Evolutionary conservation across 2,329 filamentous ascomycete genomes (phyloP).

Genomic region (Kalaharituber pfeilii): DNA sequence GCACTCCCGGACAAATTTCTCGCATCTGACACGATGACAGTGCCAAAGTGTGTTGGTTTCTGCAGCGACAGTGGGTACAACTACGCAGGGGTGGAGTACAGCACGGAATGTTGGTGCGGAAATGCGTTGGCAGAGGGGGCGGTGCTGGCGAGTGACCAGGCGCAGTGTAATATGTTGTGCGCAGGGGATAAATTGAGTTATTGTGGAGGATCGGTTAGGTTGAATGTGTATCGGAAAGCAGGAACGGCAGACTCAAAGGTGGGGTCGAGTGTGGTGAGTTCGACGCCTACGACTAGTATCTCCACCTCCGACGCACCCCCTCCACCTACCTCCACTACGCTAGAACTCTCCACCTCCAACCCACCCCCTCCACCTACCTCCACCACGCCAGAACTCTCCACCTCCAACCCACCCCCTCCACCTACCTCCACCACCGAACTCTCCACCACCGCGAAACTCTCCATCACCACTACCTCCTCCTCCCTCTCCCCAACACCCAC

Average conservation of each 20-base stretch:
- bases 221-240: constrained; percentile 14
- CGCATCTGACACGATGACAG: no score
- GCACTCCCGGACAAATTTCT: no score
- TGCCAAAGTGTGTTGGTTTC: constrained; percentile 9
- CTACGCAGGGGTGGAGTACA: constrained; percentile 16
- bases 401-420: neutral
- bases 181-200: constrained; percentile 11
- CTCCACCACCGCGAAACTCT: constrained; percentile 3
- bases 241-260: no score
- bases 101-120: constrained; percentile 10
- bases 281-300: no score
- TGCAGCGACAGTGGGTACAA: constrained; percentile 20
- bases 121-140: constrained; percentile 20
- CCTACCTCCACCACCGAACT: neutral
- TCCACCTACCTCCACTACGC: no score
- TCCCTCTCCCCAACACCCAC: constrained; percentile 1
- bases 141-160: constrained; percentile 17
- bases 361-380: no score
- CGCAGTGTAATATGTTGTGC: constrained; percentile 23
- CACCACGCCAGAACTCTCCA: neutral
- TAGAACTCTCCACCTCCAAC: no score
- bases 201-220: constrained; percentile 11
- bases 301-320: no score
- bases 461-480: neutral
- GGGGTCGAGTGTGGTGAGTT: no score